A percentile compares a stretch with the other conserved stretches of the same genome.
These are phyloP conservation scores for Linanthus parryae DNA, from an alignment of 148 eudicot species.

Conservation along the genomic window DNA sequence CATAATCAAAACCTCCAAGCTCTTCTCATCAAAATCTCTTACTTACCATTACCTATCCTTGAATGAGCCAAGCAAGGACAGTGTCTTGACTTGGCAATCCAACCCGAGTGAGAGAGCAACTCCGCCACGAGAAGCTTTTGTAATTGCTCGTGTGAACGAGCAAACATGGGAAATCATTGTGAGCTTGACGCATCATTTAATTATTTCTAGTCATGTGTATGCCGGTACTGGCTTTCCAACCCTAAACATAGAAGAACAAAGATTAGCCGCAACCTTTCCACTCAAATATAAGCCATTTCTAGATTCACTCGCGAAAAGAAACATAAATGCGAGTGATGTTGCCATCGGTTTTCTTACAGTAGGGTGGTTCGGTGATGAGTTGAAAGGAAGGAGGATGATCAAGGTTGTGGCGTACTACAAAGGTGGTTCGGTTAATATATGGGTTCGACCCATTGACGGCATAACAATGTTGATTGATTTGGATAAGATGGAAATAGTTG, in stretches of 20 bases:
- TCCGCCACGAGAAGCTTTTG: background rate
- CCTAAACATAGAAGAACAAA: background rate
- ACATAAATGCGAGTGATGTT: background rate
- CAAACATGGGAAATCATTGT: slow-evolving; percentile 2
- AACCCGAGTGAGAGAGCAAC: background rate
- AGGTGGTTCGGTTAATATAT: slow-evolving; percentile 5
- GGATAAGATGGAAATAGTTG: slow-evolving; percentile 2
- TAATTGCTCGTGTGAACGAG: background rate
- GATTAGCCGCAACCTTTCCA: background rate
- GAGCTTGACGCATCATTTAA: background rate
- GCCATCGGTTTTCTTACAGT: background rate
- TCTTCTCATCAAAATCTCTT: background rate
- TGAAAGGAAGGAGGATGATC: background rate
- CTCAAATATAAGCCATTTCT: background rate
- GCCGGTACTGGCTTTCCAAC: slow-evolving; percentile 5
- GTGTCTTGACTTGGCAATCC: slow-evolving; percentile 5
- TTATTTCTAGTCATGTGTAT: background rate
- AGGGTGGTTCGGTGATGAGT: slow-evolving; percentile 12
- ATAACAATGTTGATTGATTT: background rate
- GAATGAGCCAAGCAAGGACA: background rate
- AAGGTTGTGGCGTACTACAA: background rate
- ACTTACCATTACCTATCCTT: slow-evolving; percentile 2
- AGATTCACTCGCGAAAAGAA: background rate
- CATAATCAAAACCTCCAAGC: background rate
- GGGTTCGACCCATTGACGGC: slow-evolving; percentile 10